These are phyloP conservation scores for Zygoascus sp. DNA, from an alignment of 1,139 yeast species.

Conservation along the genomic window DNA sequence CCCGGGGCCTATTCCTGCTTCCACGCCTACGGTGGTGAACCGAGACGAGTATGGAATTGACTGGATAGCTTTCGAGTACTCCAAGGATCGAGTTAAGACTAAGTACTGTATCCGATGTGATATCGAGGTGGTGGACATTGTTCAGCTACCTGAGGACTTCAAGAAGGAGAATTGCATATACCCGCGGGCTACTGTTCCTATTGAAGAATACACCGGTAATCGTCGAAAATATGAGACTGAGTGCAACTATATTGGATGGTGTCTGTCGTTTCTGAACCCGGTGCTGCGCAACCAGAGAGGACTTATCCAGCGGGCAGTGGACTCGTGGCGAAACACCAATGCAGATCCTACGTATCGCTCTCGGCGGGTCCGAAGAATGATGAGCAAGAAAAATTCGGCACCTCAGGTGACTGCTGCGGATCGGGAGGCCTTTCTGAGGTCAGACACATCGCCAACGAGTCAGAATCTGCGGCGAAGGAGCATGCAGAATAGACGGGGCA, in stretches of 20 bases:
- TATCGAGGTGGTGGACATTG: slow-evolving; percentile 30
- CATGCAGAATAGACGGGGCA: neutral
- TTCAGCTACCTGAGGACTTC: slow-evolving; percentile 33
- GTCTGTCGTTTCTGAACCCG: slow-evolving; percentile 40
- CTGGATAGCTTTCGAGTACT: slow-evolving; percentile 34
- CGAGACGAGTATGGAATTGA: slow-evolving; percentile 33
- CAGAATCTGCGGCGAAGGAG: neutral
- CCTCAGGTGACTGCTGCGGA: neutral
- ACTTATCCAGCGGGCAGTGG: slow-evolving; percentile 47
- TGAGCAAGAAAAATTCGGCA: slow-evolving; percentile 17
- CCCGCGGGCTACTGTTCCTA: slow-evolving; percentile 43
- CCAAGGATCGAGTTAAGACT: slow-evolving; percentile 31
- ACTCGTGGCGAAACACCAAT: slow-evolving; percentile 46
- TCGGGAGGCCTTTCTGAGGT: neutral
- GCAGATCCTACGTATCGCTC: slow-evolving; percentile 40
- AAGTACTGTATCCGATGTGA: slow-evolving; percentile 36
- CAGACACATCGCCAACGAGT: neutral
- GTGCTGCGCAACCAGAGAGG: slow-evolving; percentile 41
- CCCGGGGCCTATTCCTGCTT: slow-evolving; percentile 10
- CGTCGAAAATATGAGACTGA: slow-evolving; percentile 43
- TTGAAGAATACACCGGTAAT: slow-evolving; percentile 41
- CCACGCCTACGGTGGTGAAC: slow-evolving; percentile 4
- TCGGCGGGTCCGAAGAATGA: slow-evolving; percentile 38
- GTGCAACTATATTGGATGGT: slow-evolving; percentile 48
- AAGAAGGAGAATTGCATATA: slow-evolving; percentile 41